Evolutionary conservation across 345 rosid species (phyloP).

Genomic region (Gossypium bickii): DNA sequence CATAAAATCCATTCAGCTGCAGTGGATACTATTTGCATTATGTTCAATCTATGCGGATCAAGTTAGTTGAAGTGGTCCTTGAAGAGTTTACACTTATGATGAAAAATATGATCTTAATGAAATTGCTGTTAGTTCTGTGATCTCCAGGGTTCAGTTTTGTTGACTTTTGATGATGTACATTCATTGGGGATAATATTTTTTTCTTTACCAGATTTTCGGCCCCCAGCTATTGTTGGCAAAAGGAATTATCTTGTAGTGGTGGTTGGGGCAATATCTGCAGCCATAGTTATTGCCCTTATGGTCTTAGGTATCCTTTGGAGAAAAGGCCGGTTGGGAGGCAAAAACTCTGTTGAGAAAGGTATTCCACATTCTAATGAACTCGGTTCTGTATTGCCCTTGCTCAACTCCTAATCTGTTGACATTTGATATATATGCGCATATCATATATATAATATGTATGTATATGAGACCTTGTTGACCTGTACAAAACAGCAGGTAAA

Average conservation of each 20-base stretch:
- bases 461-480: background rate
- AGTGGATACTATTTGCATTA: background rate
- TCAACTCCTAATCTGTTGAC: background rate
- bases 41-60: background rate
- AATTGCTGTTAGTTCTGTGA: background rate
- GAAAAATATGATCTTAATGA: background rate
- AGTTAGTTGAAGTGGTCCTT: background rate
- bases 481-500: background rate
- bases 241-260: slow-evolving; percentile 21
- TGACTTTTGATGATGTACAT: background rate
- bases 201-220: slow-evolving; percentile 49
- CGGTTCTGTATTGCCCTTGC: background rate
- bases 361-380: slow-evolving; percentile 3
- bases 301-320: slow-evolving; percentile 36
- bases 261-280: slow-evolving; percentile 33
- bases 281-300: slow-evolving; percentile 33
- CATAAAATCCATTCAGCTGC: background rate
- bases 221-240: slow-evolving; percentile 36
- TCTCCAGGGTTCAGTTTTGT: background rate
- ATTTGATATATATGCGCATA: background rate
- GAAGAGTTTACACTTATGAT: background rate
- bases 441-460: background rate
- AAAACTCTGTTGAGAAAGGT: slow-evolving; percentile 56
- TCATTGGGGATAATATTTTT: slow-evolving; percentile 13
- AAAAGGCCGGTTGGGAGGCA: slow-evolving; percentile 51